phyloP scores from a whole-genome alignment of 257 asterid species.

The Capsicum baccatum region DNA sequence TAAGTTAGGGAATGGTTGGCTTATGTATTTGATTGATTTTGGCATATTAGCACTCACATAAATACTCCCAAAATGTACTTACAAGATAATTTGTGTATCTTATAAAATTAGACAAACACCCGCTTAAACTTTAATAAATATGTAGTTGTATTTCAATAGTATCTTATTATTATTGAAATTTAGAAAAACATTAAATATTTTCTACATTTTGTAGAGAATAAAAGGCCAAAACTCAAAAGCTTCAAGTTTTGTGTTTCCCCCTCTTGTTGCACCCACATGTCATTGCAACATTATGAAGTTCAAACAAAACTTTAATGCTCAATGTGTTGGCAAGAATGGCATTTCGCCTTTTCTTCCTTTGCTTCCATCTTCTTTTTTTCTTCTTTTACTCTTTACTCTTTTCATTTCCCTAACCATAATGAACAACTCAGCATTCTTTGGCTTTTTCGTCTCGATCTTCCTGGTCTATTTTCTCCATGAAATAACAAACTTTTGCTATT shows the following conservation, averaged over 20 bases:
- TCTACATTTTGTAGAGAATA: not conserved
- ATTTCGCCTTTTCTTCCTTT: not conserved
- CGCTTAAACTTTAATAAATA: not conserved
- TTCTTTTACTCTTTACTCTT: not conserved
- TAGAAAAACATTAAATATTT: too few relatives aligned
- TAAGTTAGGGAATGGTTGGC: too few relatives aligned
- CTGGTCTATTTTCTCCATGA: not conserved
- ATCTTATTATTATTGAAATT: too few relatives aligned
- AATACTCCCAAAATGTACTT: too few relatives aligned
- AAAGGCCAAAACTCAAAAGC: not conserved
- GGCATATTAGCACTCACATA: too few relatives aligned
- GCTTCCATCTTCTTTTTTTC: not conserved
- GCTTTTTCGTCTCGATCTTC: not conserved
- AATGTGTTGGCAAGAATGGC: not conserved
- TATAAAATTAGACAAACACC: too few relatives aligned
- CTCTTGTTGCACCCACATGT: too few relatives aligned
- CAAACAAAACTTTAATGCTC: not conserved
- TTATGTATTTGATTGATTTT: too few relatives aligned
- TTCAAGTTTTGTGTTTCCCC: not conserved
- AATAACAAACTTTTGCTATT: not conserved
- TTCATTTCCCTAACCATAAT: not conserved
- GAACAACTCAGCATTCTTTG: not conserved
- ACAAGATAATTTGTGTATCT: too few relatives aligned
- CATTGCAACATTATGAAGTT: not conserved
- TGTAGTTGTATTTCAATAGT: not conserved